Evolutionary conservation across 257 asterid species (phyloP).

Genomic region (Pogostemon cablin): DNA sequence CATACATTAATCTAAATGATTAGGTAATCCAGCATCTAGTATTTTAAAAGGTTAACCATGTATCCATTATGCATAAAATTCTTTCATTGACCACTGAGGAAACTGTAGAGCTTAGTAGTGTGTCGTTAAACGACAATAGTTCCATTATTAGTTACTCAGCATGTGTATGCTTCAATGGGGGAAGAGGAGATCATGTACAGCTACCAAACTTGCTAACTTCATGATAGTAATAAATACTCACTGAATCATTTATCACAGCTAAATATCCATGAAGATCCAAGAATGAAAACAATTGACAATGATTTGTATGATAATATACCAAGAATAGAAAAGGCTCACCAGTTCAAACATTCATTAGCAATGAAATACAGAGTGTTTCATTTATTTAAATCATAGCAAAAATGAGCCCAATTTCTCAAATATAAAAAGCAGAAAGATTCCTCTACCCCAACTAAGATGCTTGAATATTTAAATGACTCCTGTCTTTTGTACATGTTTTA

Average conservation of each 20-base stretch:
- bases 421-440: slow-evolving; percentile 32
- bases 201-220: too few species aligned
- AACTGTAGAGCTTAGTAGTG: not conserved
- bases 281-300: not conserved
- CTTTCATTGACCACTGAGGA: too few species aligned
- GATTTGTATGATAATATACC: not conserved
- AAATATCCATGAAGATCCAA: slow-evolving; percentile 4
- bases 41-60: too few species aligned
- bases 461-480: slow-evolving; percentile 38
- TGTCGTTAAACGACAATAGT: not conserved
- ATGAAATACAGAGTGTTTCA: slow-evolving; percentile 10
- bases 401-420: slow-evolving; percentile 21
- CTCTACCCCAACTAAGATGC: slow-evolving; percentile 53
- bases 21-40: too few species aligned
- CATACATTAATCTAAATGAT: too few species aligned
- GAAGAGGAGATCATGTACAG: too few species aligned
- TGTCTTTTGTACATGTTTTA: slow-evolving; percentile 16
- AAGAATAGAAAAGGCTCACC: not conserved
- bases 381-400: slow-evolving; percentile 11
- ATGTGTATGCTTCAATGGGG: not conserved
- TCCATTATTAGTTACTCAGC: slow-evolving; percentile 2
- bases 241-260: slow-evolving; percentile 1
- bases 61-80: too few species aligned
- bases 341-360: not conserved
- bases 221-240: too few species aligned